Conservation (phyloP, 768 basidiomycete genomes). For the Suillus luteus region DNA sequence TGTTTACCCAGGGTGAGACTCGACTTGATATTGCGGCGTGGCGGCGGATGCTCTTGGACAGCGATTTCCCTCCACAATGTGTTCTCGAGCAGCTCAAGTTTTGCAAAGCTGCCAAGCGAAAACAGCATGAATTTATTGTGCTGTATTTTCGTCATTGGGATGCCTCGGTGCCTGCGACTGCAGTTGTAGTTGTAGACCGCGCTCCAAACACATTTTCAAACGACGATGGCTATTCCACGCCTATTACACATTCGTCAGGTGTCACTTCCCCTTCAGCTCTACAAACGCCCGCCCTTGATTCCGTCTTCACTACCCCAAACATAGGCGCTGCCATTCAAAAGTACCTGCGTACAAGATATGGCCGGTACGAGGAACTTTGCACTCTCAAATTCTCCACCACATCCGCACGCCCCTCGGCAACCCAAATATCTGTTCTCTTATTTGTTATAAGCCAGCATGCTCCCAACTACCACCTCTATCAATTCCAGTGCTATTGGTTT, state of each 20-base stretch:
- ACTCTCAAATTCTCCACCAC: not conserved
- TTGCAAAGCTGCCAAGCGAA: not conserved
- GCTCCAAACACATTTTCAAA: not conserved
- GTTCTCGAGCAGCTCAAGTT: not conserved
- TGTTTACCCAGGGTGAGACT: not conserved
- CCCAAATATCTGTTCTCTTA: conserved; percentile 1
- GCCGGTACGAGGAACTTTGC: not conserved
- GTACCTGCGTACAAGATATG: not conserved
- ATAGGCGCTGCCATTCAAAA: not conserved
- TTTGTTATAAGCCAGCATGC: not conserved
- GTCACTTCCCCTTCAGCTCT: not conserved
- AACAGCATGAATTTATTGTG: not conserved
- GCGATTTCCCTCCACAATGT: not conserved
- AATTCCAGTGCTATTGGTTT: not conserved
- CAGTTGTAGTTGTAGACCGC: not conserved
- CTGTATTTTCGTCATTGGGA: not conserved
- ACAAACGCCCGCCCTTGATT: not conserved
- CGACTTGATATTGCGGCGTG: not conserved
- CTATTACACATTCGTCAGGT: not conserved
- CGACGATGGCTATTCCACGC: not conserved
- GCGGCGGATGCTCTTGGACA: not conserved
- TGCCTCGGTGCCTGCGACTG: not conserved
- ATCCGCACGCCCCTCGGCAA: not conserved
- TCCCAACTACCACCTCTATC: not conserved
- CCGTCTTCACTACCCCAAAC: not conserved